phyloP scores from a whole-genome alignment of 495 filamentous ascomycete genomes.

The Daldinia caldariorum region DNA sequence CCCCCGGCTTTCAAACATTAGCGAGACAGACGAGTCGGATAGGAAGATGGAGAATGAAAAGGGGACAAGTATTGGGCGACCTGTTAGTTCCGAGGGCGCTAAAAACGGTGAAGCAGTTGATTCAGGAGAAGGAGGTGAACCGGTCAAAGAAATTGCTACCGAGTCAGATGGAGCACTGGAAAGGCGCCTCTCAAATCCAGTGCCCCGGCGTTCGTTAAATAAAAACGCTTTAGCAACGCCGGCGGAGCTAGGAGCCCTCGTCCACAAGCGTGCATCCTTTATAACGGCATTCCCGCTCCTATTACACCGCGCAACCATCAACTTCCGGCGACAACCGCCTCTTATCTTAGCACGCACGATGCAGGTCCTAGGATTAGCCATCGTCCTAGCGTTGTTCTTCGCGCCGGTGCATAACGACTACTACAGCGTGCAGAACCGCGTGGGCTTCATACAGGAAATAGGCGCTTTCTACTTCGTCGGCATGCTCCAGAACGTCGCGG shows the following conservation, averaged over 20 bases:
- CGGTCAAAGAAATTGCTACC: background rate
- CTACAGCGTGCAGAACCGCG: slow-evolving; percentile 71
- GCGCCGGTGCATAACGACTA: slow-evolving; percentile 74
- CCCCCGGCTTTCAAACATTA: slow-evolving; percentile 32
- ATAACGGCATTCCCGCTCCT: slow-evolving; percentile 70
- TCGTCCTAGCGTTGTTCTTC: slow-evolving; percentile 76
- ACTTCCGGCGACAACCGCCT: slow-evolving; percentile 71
- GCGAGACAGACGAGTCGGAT: slow-evolving; percentile 38
- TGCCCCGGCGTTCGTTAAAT: slow-evolving; percentile 37
- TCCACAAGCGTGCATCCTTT: slow-evolving; percentile 69
- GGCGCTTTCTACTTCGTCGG: slow-evolving; percentile 77
- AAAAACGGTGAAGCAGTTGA: background rate
- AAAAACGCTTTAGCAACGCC: slow-evolving; percentile 65
- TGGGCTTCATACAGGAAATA: slow-evolving; percentile 76
- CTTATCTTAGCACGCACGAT: slow-evolving; percentile 71
- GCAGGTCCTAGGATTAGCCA: slow-evolving; percentile 72
- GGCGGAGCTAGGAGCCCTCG: slow-evolving; percentile 73
- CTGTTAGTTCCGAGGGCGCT: background rate
- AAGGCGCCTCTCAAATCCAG: slow-evolving; percentile 30
- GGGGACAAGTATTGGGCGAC: background rate
- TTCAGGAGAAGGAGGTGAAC: slow-evolving; percentile 17
- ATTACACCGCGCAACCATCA: slow-evolving; percentile 69
- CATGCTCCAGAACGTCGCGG: slow-evolving; percentile 79
- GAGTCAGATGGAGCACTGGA: slow-evolving; percentile 20
- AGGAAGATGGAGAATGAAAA: slow-evolving; percentile 7